Conservation (phyloP, 768 basidiomycete genomes). For the Tephrocybe sp. region DNA sequence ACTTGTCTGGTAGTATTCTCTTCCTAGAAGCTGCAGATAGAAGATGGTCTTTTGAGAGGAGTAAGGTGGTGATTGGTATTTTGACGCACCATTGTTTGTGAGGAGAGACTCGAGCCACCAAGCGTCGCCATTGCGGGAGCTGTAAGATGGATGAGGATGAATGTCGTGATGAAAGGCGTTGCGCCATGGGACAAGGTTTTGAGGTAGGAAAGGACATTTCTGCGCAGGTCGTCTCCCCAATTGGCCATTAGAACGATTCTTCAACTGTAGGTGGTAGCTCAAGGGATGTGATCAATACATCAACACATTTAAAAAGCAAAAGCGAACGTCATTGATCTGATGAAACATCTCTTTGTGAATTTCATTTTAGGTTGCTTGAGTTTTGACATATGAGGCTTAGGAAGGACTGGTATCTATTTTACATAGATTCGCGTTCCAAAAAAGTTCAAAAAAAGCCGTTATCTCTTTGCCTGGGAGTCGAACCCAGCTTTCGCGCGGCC, state of each 20-base stretch:
- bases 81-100: slow-evolving; percentile 67
- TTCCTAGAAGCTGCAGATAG: slow-evolving; percentile 62
- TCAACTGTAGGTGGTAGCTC: too few relatives aligned
- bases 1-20: slow-evolving; percentile 82
- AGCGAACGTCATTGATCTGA: too few relatives aligned
- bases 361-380: too few relatives aligned
- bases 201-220: slow-evolving; percentile 29
- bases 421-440: too few relatives aligned
- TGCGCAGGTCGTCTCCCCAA: slow-evolving; percentile 1
- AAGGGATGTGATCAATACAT: too few relatives aligned
- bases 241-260: background rate
- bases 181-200: slow-evolving; percentile 64
- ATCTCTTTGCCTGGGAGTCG: too few relatives aligned
- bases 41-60: background rate
- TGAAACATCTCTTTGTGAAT: too few relatives aligned
- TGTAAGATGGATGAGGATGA: slow-evolving; percentile 75
- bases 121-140: slow-evolving; percentile 71
- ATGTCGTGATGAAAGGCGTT: slow-evolving; percentile 74
- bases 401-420: too few relatives aligned
- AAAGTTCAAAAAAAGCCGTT: too few relatives aligned
- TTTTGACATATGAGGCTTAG: too few relatives aligned
- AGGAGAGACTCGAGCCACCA: slow-evolving; percentile 66
- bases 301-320: too few relatives aligned
- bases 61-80: background rate
- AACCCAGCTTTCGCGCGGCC: too few relatives aligned